Base-by-base conservation (phyloP, 805 yeast species). In the Barnettozyma vustinii region DNA sequence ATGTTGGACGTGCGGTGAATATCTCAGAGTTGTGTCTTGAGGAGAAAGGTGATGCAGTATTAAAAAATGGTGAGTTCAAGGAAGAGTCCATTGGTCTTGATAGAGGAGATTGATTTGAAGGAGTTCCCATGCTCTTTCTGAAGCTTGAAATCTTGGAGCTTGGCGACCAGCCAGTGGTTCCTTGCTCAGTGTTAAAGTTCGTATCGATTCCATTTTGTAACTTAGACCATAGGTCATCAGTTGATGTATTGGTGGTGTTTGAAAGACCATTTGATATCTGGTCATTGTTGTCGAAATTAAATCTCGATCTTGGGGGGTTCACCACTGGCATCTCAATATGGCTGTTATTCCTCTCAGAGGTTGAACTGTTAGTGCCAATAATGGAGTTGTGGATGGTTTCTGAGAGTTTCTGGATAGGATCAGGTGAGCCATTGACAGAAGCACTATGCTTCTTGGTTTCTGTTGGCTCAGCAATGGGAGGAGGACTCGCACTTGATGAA, bases 61-160 rank as follows among this genome's bases (percentile, higher is more conserved):
- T 50, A 36, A 47, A 52, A 4, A 52, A 43, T 2, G 41, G 33
- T 26, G 50, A 51, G 25, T 33, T 42, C 15, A 35, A 36, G 16
- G 50, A 46, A 10, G 52, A 32, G 13, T 58, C 60, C 8, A 41
- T 36, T 5, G 62, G 56, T 21, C 52, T 54, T 1, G 56, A 48
- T 5, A 58, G 25, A 8, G 64, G 64, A 1, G 64, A 56, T 33
- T 60, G 60, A 37, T 42, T 54, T 10, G 57, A 40, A 32, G 61
- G 55, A 0, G 57, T 30, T 1, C 49, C 51, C 12, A 46, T 40
- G 12, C 53, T 52, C 44, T 52, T 53, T 42, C 64, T 54, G 37
- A 60, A 60, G 26, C 64, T 60, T 6, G 64, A 59, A 8, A 60
- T 44, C 37, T 55, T 59, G 19, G 63, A 55, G 47, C 47, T 59